These are phyloP conservation scores for bread wheat (Triticum aestivum) DNA, from an alignment of 176 grass and related monocot species.

Conservation along the genomic window IWGSC_CS_RefSeq_v2.1 NC_057798.1:38442671-38443170, in stretches of 20 bases:
- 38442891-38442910: background rate
- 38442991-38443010: background rate
- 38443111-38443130: constrained; percentile 54
- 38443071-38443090: constrained; percentile 19
- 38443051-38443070: constrained; percentile 43
- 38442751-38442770: constrained; percentile 82
- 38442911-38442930: no score
- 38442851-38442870: constrained; percentile 88
- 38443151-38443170: background rate
- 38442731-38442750: constrained; percentile 45
- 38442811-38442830: constrained; percentile 80
- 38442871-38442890: background rate
- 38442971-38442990: no score
- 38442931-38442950: no score
- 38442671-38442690: background rate
- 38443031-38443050: background rate
- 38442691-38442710: background rate
- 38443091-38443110: constrained; percentile 64
- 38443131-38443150: background rate
- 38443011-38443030: background rate
- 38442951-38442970: no score
- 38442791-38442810: constrained; percentile 61
- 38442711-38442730: background rate
- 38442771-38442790: constrained; percentile 67
- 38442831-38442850: constrained; percentile 68